These are phyloP conservation scores for Salvia hispanica DNA, from an alignment of 257 asterid genomes.

Conservation along the genomic window DNA sequence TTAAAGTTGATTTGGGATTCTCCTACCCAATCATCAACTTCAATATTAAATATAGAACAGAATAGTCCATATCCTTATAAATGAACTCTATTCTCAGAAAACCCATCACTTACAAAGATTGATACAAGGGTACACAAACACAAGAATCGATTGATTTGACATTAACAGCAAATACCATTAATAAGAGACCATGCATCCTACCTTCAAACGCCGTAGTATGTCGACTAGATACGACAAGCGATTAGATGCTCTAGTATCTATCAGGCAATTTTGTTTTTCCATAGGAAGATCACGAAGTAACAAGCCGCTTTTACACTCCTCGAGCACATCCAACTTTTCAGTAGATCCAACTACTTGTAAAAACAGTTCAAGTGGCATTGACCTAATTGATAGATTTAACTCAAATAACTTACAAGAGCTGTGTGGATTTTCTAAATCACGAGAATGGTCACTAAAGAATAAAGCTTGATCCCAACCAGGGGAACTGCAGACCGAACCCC, in stretches of 20 bases:
- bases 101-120: slow-evolving; percentile 12
- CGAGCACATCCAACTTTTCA: slow-evolving; percentile 59
- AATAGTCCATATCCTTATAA: neutral
- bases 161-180: slow-evolving; percentile 15
- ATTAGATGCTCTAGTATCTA: slow-evolving; percentile 78
- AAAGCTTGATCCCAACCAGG: slow-evolving; percentile 59
- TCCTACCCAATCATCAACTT: neutral
- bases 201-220: slow-evolving; percentile 80
- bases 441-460: slow-evolving; percentile 46
- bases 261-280: slow-evolving; percentile 60
- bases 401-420: slow-evolving; percentile 70
- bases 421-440: slow-evolving; percentile 69
- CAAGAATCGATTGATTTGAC: slow-evolving; percentile 19
- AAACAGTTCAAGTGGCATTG: slow-evolving; percentile 86
- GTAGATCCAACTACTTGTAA: slow-evolving; percentile 83
- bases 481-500: slow-evolving; percentile 62
- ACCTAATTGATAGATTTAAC: slow-evolving; percentile 63
- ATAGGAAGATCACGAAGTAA: slow-evolving; percentile 70
- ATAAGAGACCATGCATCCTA: slow-evolving; percentile 32
- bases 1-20: neutral
- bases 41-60: neutral
- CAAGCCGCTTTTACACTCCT: slow-evolving; percentile 68
- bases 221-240: slow-evolving; percentile 75
- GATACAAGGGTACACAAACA: slow-evolving; percentile 7
- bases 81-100: neutral